Conservation (phyloP, 805 yeast species). For the Zygoascus bituminiphila region DNA sequence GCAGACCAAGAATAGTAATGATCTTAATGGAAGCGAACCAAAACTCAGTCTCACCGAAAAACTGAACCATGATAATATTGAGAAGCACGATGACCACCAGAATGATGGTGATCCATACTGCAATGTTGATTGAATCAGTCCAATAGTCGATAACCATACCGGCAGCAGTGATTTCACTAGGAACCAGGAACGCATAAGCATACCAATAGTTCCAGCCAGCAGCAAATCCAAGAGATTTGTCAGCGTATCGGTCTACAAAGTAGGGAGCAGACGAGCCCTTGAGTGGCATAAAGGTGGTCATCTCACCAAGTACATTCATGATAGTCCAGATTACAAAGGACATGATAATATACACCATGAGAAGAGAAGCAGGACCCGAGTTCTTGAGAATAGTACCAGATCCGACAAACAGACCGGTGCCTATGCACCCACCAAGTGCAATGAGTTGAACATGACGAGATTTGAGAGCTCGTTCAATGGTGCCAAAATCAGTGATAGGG, state of each 20-base stretch:
- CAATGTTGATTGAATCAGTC: constrained; percentile 39
- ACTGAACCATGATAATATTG: constrained; percentile 42
- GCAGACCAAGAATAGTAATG: constrained; percentile 54
- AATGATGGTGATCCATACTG: constrained; percentile 45
- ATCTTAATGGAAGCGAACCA: constrained; percentile 59
- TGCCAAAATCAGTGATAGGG: background rate
- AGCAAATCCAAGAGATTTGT: constrained; percentile 59
- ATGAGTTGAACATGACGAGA: constrained; percentile 63
- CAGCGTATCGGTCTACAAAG: constrained; percentile 49
- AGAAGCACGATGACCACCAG: constrained; percentile 36
- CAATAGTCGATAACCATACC: constrained; percentile 47
- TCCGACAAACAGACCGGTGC: constrained; percentile 73
- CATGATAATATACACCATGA: constrained; percentile 58
- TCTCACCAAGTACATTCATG: constrained; percentile 61
- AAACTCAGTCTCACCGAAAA: constrained; percentile 50
- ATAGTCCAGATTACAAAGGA: constrained; percentile 66
- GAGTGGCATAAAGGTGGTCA: constrained; percentile 59
- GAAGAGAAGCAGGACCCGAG: constrained; percentile 54
- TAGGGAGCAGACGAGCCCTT: constrained; percentile 58
- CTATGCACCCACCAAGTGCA: constrained; percentile 78
- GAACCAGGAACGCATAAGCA: constrained; percentile 48
- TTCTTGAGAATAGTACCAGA: constrained; percentile 60
- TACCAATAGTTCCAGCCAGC: constrained; percentile 58
- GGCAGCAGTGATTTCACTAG: constrained; percentile 62
- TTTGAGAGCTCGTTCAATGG: constrained; percentile 29